Conservation (phyloP, 2,329 filamentous ascomycete species). For the Beauveria medogensis region DNA sequence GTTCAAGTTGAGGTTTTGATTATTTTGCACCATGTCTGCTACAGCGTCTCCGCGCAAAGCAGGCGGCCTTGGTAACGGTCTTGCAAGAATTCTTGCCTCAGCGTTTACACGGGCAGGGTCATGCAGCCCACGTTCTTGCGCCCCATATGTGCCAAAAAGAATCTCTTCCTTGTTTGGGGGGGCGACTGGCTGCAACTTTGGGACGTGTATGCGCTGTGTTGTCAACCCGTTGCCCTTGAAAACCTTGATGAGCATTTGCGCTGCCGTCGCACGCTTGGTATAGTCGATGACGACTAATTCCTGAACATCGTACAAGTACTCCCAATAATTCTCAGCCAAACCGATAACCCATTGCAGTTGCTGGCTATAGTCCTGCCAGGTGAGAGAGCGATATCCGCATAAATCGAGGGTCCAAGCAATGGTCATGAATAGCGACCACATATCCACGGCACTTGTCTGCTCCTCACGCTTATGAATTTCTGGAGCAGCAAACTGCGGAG, state of each 20-base stretch:
- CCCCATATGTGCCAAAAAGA: no score
- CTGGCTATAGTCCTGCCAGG: neutral
- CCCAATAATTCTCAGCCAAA: rapidly evolving
- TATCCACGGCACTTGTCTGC: neutral
- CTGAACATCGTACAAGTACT: neutral
- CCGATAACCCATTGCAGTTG: neutral
- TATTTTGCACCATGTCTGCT: no score
- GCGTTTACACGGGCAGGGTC: no score
- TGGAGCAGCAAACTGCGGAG: neutral
- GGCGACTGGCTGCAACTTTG: no score
- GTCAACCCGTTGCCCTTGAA: neutral
- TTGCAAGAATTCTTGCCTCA: no score
- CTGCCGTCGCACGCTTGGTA: neutral
- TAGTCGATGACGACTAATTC: neutral
- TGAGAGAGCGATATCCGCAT: no score
- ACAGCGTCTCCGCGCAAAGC: no score
- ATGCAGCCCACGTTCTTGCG: no score
- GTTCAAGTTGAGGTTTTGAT: no score
- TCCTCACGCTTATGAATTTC: neutral
- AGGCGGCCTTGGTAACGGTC: no score
- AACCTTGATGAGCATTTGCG: neutral
- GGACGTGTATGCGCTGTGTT: no score
- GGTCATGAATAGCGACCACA: neutral
- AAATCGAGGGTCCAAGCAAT: neutral
- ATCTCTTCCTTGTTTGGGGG: no score